Percentiles rank a stretch among this genome's conserved stretches.
Evolutionary conservation across 257 asterid genomes (phyloP).

Genomic region (Petrea volubilis): DNA sequence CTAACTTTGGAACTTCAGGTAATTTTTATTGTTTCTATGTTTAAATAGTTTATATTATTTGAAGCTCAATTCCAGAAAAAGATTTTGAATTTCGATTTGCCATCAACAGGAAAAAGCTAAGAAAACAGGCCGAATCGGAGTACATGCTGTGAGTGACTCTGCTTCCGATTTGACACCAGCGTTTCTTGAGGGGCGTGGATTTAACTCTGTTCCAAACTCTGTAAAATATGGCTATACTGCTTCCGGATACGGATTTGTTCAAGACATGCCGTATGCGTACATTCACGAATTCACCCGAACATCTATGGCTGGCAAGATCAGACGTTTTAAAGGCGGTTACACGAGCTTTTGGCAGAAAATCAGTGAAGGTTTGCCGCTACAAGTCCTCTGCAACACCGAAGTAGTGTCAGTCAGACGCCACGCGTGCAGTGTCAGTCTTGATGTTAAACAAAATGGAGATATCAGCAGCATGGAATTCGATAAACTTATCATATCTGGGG

Average conservation of each 20-base stretch:
- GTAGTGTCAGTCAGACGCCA: conserved; percentile 56
- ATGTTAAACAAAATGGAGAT: conserved; percentile 40
- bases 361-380: conserved; percentile 48
- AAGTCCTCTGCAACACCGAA: conserved; percentile 66
- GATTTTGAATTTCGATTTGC: neutral
- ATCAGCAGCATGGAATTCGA: conserved; percentile 48
- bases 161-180: conserved; percentile 67
- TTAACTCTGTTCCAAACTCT: conserved; percentile 68
- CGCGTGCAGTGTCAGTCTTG: conserved; percentile 29
- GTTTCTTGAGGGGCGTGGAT: conserved; percentile 61
- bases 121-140: conserved; percentile 64
- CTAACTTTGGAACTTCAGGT: conserved; percentile 84
- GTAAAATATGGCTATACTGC: conserved; percentile 85
- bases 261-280: conserved; percentile 83
- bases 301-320: conserved; percentile 85
- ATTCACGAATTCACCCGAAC: conserved; percentile 79
- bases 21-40: conserved; percentile 1
- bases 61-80: neutral
- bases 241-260: conserved; percentile 83
- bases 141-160: conserved; percentile 56
- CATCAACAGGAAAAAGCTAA: conserved; percentile 68
- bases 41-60: neutral
- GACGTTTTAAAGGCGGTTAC: conserved; percentile 80
- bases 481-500: conserved; percentile 67
- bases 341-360: conserved; percentile 70